Base-by-base conservation (phyloP, 441 rosid species). In the Isatis lusitanica region DNA sequence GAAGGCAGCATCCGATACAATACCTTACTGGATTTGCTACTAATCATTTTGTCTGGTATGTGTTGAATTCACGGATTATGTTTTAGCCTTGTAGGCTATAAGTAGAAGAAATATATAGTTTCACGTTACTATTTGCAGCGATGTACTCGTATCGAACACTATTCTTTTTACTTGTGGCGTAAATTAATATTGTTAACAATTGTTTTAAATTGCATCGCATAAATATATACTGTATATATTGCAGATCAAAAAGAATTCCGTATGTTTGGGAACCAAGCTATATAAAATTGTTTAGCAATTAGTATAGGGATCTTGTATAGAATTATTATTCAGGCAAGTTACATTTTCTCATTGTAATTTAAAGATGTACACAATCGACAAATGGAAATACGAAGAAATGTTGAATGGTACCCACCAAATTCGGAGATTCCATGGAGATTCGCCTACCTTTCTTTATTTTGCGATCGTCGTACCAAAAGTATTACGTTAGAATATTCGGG, bases 41-140 rank as follows among this genome's bases (percentile, higher is more conserved):
- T 68, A 75, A 62, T 75, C 38, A 44, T 62, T 35, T 53, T 68
- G 59, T 68, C 70, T 55, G 28, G 43, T 33, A 52, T 52, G 74
- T 74, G 74, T 42, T 11, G 57, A 74, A 35, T 67, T 51, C 74
- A 75, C 51, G 69, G 70, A 60, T 66, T 51, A 50, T 46, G 31
- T 21, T 21, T 21, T 21, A 21, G 24, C 24, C 24, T 21, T 21
- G 24, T 21, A 21, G 24, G 2, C 24, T 21, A 21, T 21, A 21
- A n/a, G n/a, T n/a, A n/a, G n/a, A n/a, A n/a, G n/a, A n/a, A n/a
- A n/a, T n/a, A n/a, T n/a, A n/a, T n/a, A n/a, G n/a, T n/a, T n/a
- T n/a, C n/a, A n/a, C n/a, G n/a, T n/a, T n/a, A n/a, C n/a, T n/a
- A n/a, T n/a, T n/a, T n/a, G n/a, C n/a, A n/a, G n/a, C n/a, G n/a